Evolutionary conservation across 208 protist species (phyloP).

Genomic region (Herpetomonas muscarum): DNA sequence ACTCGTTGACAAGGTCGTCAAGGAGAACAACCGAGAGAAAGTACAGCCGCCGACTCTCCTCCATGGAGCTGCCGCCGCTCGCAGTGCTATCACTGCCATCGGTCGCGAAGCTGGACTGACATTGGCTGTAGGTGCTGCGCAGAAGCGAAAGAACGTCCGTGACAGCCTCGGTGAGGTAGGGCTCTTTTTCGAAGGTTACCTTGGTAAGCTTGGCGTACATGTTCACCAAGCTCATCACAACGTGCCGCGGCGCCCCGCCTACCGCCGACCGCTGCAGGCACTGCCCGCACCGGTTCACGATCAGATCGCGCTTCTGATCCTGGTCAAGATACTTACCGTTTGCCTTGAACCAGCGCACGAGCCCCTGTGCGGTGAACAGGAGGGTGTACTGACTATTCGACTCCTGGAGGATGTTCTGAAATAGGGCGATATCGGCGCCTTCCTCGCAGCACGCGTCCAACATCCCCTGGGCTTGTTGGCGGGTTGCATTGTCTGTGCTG

Average conservation of each 20-base stretch:
- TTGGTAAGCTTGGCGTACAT: slow-evolving; percentile 65
- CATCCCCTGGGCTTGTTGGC: slow-evolving; percentile 40
- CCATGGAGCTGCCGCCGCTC: slow-evolving; percentile 10
- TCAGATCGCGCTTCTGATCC: slow-evolving; percentile 32
- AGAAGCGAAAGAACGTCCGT: slow-evolving; percentile 52
- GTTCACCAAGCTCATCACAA: slow-evolving; percentile 47
- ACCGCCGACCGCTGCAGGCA: slow-evolving; percentile 57
- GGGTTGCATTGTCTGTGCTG: slow-evolving; percentile 32
- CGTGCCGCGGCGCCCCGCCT: slow-evolving; percentile 55
- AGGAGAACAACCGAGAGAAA: slow-evolving; percentile 52
- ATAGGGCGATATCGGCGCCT: slow-evolving; percentile 31
- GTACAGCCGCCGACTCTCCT: slow-evolving; percentile 17
- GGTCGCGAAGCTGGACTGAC: background rate
- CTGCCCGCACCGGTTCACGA: slow-evolving; percentile 55
- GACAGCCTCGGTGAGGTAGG: slow-evolving; percentile 39
- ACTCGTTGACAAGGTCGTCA: slow-evolving; percentile 52
- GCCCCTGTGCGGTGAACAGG: slow-evolving; percentile 62
- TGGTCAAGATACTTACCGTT: slow-evolving; percentile 45
- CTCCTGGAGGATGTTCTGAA: slow-evolving; percentile 48
- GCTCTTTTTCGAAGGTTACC: slow-evolving; percentile 62
- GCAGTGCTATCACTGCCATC: background rate
- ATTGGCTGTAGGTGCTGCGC: slow-evolving; percentile 15
- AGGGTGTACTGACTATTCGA: slow-evolving; percentile 77
- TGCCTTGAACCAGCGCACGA: slow-evolving; percentile 65
- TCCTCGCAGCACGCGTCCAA: slow-evolving; percentile 51